Evolutionary conservation across 2,329 filamentous ascomycete species (phyloP).

Genomic region (Bimuria novae-zelandiae): DNA sequence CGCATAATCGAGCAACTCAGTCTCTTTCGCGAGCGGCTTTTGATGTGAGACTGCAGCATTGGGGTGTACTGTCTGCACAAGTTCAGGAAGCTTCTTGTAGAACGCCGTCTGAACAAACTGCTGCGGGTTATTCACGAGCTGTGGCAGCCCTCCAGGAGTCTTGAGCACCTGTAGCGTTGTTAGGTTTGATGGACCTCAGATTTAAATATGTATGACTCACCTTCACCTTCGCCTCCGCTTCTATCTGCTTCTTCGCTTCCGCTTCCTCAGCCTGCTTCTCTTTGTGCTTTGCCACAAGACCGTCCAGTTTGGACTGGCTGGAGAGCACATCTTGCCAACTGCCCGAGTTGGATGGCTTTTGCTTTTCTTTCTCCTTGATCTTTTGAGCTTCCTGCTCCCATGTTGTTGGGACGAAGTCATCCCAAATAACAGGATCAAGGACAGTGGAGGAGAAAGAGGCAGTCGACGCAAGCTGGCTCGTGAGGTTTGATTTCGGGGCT

Average conservation of each 20-base stretch:
- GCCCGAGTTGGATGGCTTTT: neutral
- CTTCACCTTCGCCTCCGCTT: neutral
- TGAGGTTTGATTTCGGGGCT: neutral
- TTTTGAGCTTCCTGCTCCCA: neutral
- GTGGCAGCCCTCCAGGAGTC: neutral
- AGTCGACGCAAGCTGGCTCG: too few relatives aligned
- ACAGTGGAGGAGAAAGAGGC: too few relatives aligned
- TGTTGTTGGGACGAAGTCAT: neutral
- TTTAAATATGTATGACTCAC: neutral
- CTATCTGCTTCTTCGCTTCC: neutral
- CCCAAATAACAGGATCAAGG: neutral
- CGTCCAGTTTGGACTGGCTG: slow-evolving; percentile 8
- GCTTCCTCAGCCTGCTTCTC: neutral
- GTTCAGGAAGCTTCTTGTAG: too few relatives aligned
- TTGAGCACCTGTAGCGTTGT: neutral
- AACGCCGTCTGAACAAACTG: too few relatives aligned
- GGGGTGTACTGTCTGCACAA: too few relatives aligned
- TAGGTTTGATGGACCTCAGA: neutral
- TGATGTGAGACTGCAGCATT: too few relatives aligned
- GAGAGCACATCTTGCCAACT: slow-evolving; percentile 4
- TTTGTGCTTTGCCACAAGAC: slow-evolving; percentile 3
- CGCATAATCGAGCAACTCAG: too few relatives aligned
- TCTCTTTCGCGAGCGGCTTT: too few relatives aligned
- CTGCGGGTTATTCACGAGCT: neutral
- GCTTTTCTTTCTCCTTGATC: neutral